Percentiles rank a stretch among this genome's conserved stretches.
These are phyloP conservation scores for Phyllachora maydis DNA, from an alignment of 2,329 filamentous ascomycete genomes.

Conservation along the genomic window DNA sequence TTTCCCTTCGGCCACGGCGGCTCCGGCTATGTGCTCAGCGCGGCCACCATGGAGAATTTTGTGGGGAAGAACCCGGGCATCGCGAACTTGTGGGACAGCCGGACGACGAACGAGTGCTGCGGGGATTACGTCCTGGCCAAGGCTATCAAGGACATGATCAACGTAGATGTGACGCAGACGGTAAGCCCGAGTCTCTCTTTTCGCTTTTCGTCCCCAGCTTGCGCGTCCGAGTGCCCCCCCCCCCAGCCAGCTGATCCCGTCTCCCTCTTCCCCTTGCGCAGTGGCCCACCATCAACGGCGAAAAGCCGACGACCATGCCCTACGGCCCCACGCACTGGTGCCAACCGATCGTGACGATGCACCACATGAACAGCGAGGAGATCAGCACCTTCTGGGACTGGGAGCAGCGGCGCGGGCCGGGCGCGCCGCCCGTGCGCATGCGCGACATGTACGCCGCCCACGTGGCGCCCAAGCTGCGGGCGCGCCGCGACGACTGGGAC, in stretches of 20 bases:
- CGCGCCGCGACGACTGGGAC: conserved; percentile 26
- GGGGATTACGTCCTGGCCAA: conserved; percentile 28
- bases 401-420: conserved; percentile 12
- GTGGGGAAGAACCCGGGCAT: conserved; percentile 18
- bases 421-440: conserved; percentile 14
- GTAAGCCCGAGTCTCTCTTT: conserved; percentile 15
- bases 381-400: conserved; percentile 28
- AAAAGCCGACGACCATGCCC: conserved; percentile 28
- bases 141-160: conserved; percentile 23
- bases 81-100: conserved; percentile 22
- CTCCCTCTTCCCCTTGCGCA: too few species aligned
- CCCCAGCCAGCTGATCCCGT: not conserved
- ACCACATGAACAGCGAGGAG: conserved; percentile 28
- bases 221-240: too few species aligned
- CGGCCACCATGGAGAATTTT: conserved; percentile 26
- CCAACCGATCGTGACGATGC: conserved; percentile 33
- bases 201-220: conserved; percentile 1
- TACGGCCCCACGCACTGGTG: conserved; percentile 29
- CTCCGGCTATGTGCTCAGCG: conserved; percentile 30
- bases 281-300: conserved; percentile 33
- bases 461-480: conserved; percentile 16
- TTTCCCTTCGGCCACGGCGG: conserved; percentile 33
- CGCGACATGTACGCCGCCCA: conserved; percentile 26
- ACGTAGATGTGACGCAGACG: conserved; percentile 17
- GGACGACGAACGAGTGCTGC: conserved; percentile 20